Evolutionary conservation across 2,329 filamentous ascomycete species (phyloP).

Genomic region (Pyricularia grisea): DNA sequence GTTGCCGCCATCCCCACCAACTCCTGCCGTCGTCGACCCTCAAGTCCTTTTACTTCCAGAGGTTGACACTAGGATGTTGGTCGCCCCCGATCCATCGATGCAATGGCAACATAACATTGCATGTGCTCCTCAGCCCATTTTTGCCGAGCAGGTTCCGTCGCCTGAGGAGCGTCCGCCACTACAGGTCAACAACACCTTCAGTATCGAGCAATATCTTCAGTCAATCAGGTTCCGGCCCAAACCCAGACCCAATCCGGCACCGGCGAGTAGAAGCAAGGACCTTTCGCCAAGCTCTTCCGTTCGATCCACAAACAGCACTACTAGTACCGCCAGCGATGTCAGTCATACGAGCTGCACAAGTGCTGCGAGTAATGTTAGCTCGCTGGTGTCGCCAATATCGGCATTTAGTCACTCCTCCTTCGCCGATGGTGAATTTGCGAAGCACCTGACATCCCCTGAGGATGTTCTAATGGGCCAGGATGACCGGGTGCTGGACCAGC

Average conservation of each 20-base stretch:
- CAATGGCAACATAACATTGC: constrained; percentile 16
- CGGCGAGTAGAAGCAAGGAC: constrained; percentile 26
- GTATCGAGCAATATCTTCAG: constrained; percentile 21
- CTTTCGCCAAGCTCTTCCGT: constrained; percentile 39
- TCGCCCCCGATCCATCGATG: constrained; percentile 12
- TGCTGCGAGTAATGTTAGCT: constrained; percentile 26
- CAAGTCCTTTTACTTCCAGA: constrained; percentile 19
- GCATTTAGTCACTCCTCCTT: constrained; percentile 29
- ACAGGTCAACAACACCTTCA: constrained; percentile 28
- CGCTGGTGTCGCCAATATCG: constrained; percentile 37
- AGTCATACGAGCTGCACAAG: constrained; percentile 21
- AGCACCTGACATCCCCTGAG: constrained; percentile 34
- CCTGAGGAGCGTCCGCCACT: constrained; percentile 21
- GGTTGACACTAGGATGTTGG: constrained; percentile 18
- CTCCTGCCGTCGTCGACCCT: constrained; percentile 17
- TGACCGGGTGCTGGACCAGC: constrained; percentile 18
- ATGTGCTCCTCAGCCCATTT: background rate
- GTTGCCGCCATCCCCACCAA: constrained; percentile 4
- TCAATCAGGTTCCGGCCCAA: constrained; percentile 14
- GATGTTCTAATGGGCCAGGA: constrained; percentile 27
- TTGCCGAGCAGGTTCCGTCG: background rate
- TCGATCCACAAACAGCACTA: constrained; percentile 32
- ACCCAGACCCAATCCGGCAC: constrained; percentile 8
- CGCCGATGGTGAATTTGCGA: constrained; percentile 30
- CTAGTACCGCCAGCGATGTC: constrained; percentile 18